phyloP scores from a whole-genome alignment of 176 grass and related monocot species.

The Thalia dealbata region DNA sequence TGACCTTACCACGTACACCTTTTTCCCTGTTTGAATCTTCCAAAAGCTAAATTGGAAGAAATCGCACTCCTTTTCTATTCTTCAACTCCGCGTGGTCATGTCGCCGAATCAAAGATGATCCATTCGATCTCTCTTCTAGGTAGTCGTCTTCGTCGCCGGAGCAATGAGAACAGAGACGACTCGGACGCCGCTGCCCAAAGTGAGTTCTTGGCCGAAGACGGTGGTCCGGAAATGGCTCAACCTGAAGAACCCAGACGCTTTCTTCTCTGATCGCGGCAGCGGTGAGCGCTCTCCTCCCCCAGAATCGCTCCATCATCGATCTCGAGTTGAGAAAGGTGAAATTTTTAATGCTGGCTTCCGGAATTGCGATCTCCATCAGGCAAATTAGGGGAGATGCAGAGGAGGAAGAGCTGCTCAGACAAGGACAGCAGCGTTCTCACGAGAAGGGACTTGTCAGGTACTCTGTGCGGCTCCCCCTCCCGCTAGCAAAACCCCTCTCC shows the following conservation, averaged over 20 bases:
- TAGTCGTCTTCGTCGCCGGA: background rate
- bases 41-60: background rate
- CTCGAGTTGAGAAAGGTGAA: background rate
- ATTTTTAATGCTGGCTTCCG: background rate
- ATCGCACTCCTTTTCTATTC: background rate
- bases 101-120: background rate
- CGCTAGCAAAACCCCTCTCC: background rate
- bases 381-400: slow-evolving; percentile 22
- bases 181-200: background rate
- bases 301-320: background rate
- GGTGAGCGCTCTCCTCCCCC: slow-evolving; percentile 20
- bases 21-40: background rate
- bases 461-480: no score
- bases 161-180: slow-evolving; percentile 1
- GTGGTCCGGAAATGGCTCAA: slow-evolving; percentile 73
- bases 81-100: background rate
- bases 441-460: slow-evolving; percentile 53
- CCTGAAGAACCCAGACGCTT: slow-evolving; percentile 31
- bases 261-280: slow-evolving; percentile 43
- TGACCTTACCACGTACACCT: background rate
- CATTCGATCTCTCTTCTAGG: background rate
- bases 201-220: slow-evolving; percentile 64
- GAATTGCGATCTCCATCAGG: slow-evolving; percentile 10
- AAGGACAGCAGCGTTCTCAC: slow-evolving; percentile 44
- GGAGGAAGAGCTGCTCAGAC: slow-evolving; percentile 83